Evolutionary conservation across 2,329 filamentous ascomycete genomes (phyloP).

Genomic region (Fusarium penzigii): DNA sequence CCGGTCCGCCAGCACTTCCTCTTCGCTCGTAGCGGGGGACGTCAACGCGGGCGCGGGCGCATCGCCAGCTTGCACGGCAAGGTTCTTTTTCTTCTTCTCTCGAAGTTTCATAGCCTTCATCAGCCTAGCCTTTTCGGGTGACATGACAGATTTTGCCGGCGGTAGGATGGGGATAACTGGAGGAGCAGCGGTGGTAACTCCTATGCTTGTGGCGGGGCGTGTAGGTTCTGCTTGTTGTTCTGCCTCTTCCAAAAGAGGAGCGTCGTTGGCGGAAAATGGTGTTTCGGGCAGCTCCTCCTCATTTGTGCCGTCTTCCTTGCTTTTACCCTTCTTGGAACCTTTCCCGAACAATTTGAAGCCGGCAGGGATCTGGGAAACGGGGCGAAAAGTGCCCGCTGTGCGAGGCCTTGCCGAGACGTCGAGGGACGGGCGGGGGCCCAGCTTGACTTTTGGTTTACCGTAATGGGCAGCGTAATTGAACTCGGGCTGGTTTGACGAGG

Average conservation of each 20-base stretch:
- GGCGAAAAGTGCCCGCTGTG: slow-evolving; percentile 64
- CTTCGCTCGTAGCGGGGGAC: slow-evolving; percentile 21
- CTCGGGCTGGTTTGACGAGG: slow-evolving; percentile 54
- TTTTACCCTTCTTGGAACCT: slow-evolving; percentile 50
- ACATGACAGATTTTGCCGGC: slow-evolving; percentile 57
- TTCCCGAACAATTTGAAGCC: slow-evolving; percentile 73
- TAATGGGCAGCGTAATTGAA: slow-evolving; percentile 51
- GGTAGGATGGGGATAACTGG: slow-evolving; percentile 41
- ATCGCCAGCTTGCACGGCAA: slow-evolving; percentile 28
- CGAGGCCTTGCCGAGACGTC: slow-evolving; percentile 63
- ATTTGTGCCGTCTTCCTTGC: slow-evolving; percentile 26
- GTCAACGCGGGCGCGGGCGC: slow-evolving; percentile 17
- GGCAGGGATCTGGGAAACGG: slow-evolving; percentile 76
- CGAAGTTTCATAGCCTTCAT: slow-evolving; percentile 93
- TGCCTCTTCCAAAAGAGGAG: slow-evolving; percentile 36
- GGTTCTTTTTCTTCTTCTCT: slow-evolving; percentile 66
- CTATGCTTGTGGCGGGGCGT: slow-evolving; percentile 48
- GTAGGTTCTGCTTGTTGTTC: slow-evolving; percentile 23
- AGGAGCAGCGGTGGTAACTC: slow-evolving; percentile 43
- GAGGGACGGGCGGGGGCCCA: slow-evolving; percentile 80
- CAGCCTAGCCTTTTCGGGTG: slow-evolving; percentile 85
- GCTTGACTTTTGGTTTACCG: slow-evolving; percentile 80
- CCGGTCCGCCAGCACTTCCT: slow-evolving; percentile 22
- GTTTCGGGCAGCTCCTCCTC: slow-evolving; percentile 40
- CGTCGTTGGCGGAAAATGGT: slow-evolving; percentile 37